These are phyloP conservation scores for Elongisporangium undulatum DNA, from an alignment of 352 stramenopile species.

Conservation along the genomic window DNA sequence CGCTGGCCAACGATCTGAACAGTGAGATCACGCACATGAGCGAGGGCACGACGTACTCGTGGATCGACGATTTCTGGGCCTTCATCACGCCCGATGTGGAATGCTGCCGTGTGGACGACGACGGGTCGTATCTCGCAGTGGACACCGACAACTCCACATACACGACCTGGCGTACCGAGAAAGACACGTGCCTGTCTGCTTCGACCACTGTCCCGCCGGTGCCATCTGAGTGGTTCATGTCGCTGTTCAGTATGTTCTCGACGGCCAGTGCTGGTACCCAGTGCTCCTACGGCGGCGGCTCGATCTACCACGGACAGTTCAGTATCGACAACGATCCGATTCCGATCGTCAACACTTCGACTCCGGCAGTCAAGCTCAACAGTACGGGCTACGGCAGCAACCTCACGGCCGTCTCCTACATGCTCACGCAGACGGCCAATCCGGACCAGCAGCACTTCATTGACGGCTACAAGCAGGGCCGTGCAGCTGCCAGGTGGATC, in stretches of 20 bases:
- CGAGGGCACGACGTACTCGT: constrained; percentile 54
- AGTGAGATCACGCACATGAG: constrained; percentile 46
- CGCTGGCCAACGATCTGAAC: constrained; percentile 39
- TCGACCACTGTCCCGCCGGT: constrained; percentile 29
- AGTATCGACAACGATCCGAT: constrained; percentile 56
- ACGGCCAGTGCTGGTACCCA: constrained; percentile 32
- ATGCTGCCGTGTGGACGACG: constrained; percentile 47
- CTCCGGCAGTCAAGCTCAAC: constrained; percentile 39
- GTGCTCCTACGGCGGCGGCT: constrained; percentile 54
- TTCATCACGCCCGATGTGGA: constrained; percentile 58
- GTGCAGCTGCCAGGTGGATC: constrained; percentile 58
- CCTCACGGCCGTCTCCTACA: constrained; percentile 73
- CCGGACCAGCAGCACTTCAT: constrained; percentile 31
- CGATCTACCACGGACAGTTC: constrained; percentile 65
- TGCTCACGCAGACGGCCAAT: constrained; percentile 41
- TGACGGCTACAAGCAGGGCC: constrained; percentile 48
- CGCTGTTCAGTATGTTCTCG: constrained; percentile 65
- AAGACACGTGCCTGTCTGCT: constrained; percentile 39
- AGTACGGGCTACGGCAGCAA: constrained; percentile 34
- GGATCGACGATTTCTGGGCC: constrained; percentile 66
- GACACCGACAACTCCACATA: constrained; percentile 33
- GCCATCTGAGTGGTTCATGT: constrained; percentile 53
- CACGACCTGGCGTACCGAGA: constrained; percentile 27
- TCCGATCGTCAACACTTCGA: constrained; percentile 21
- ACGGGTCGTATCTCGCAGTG: constrained; percentile 38